Evolutionary conservation across 352 stramenopile species (phyloP).

Genomic region (Pythium scleroteichum): DNA sequence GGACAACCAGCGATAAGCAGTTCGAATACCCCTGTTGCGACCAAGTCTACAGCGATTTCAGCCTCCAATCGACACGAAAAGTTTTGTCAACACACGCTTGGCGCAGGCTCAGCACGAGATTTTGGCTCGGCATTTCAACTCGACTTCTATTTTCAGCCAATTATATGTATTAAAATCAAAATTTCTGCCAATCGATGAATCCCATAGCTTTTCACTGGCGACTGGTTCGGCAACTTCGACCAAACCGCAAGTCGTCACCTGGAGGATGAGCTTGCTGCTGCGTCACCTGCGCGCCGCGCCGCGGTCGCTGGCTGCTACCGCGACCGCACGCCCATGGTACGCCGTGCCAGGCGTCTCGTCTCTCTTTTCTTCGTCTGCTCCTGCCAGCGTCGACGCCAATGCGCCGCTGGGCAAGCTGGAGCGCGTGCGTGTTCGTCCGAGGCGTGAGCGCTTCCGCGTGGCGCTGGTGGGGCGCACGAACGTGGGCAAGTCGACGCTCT

Average conservation of each 20-base stretch:
- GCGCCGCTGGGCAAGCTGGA: conserved; percentile 34
- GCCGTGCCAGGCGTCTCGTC: not conserved
- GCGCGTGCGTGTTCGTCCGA: conserved; percentile 33
- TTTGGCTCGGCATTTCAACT: not conserved
- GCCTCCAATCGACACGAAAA: too few species aligned
- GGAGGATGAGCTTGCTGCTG: conserved; percentile 36
- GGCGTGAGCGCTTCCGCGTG: conserved; percentile 63
- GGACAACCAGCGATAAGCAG: conserved; percentile 21
- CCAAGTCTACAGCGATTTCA: too few species aligned
- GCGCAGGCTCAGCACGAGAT: not conserved
- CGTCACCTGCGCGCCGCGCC: conserved; percentile 36
- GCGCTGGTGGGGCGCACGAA: conserved; percentile 84
- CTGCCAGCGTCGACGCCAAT: conserved; percentile 11
- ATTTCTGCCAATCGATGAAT: conserved; percentile 29
- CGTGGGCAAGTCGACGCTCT: conserved; percentile 86
- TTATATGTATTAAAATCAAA: not conserved
- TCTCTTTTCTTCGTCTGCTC: conserved; percentile 7
- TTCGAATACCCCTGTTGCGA: too few species aligned
- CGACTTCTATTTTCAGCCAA: conserved; percentile 16
- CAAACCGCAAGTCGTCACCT: not conserved
- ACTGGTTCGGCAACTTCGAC: conserved; percentile 28
- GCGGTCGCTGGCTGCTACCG: conserved; percentile 11
- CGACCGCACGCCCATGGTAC: conserved; percentile 17
- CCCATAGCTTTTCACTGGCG: conserved; percentile 15
- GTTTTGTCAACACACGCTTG: too few species aligned